A percentile compares a stretch with the other conserved stretches of the same genome.
These are phyloP conservation scores for Blastocystis hominis DNA, from an alignment of 352 stramenopile genomes.

Conservation along the genomic window DNA sequence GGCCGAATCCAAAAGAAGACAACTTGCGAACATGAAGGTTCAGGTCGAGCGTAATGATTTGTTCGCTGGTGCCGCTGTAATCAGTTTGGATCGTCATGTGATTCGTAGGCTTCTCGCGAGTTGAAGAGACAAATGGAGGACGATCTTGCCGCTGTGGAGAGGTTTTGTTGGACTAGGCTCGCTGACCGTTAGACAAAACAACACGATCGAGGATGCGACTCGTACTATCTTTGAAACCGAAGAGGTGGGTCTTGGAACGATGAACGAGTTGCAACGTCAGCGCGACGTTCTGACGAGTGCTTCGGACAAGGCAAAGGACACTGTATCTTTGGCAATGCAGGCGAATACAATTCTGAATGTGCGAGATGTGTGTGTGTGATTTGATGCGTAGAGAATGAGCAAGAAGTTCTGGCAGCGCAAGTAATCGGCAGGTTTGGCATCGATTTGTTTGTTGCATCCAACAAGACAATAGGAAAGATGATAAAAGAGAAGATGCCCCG, in stretches of 20 bases:
- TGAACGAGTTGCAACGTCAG: slow-evolving; percentile 56
- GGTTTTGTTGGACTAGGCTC: background rate
- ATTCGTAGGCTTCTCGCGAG: slow-evolving; percentile 34
- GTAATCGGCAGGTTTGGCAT: background rate
- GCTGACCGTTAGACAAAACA: slow-evolving; percentile 44
- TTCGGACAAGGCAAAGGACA: slow-evolving; percentile 55
- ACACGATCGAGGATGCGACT: slow-evolving; percentile 50
- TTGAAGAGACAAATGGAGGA: slow-evolving; percentile 54
- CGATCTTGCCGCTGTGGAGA: slow-evolving; percentile 13
- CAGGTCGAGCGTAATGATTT: slow-evolving; percentile 49
- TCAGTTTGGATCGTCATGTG: background rate
- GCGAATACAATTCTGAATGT: slow-evolving; percentile 53
- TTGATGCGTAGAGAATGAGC: slow-evolving; percentile 46
- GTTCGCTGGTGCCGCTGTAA: slow-evolving; percentile 22
- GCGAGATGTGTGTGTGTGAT: background rate
- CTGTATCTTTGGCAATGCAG: slow-evolving; percentile 45
- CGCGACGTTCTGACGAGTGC: slow-evolving; percentile 39
- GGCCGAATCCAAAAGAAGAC: slow-evolving; percentile 45
- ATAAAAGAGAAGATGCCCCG: slow-evolving; percentile 29
- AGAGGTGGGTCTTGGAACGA: slow-evolving; percentile 55
- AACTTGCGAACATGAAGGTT: slow-evolving; percentile 23
- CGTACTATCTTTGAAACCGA: slow-evolving; percentile 55
- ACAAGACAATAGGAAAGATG: slow-evolving; percentile 45
- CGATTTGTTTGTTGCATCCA: background rate
- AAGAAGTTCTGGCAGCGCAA: slow-evolving; percentile 57